These are phyloP conservation scores for Tetrapisispora pingtungensis DNA, from an alignment of 805 yeast genomes.

Conservation along the genomic window DNA sequence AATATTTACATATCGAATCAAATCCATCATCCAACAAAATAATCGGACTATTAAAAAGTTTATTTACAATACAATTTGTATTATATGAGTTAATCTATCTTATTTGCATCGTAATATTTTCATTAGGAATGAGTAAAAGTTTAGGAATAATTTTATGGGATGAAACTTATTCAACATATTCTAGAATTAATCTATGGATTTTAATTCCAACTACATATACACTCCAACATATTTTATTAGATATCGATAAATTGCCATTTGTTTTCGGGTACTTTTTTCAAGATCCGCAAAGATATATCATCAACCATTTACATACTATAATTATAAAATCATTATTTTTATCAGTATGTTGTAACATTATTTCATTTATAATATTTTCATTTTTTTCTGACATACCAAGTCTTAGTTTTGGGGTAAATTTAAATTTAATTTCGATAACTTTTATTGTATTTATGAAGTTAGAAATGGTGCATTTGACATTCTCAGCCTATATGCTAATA, in stretches of 20 bases:
- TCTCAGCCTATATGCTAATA: slow-evolving; percentile 54
- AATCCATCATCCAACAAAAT: slow-evolving; percentile 20
- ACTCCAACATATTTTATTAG: slow-evolving; percentile 41
- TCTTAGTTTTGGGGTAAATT: slow-evolving; percentile 28
- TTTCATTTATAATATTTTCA: slow-evolving; percentile 7
- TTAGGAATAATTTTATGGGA: background rate
- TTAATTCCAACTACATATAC: slow-evolving; percentile 39
- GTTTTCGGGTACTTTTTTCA: slow-evolving; percentile 31
- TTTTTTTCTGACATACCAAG: slow-evolving; percentile 12
- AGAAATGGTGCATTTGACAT: slow-evolving; percentile 50
- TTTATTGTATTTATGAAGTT: slow-evolving; percentile 33
- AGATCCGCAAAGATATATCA: slow-evolving; percentile 30
- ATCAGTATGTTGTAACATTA: slow-evolving; percentile 1
- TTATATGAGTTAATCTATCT: slow-evolving; percentile 14
- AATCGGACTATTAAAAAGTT: slow-evolving; percentile 17
- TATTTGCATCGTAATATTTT: slow-evolving; percentile 17
- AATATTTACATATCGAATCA: slow-evolving; percentile 31
- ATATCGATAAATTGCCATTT: slow-evolving; percentile 45
- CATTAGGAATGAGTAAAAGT: slow-evolving; percentile 19
- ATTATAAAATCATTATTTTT: slow-evolving; percentile 28
- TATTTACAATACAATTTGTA: slow-evolving; percentile 27
- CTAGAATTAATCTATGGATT: slow-evolving; percentile 25
- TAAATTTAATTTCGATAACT: slow-evolving; percentile 29
- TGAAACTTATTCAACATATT: background rate
- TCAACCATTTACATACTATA: slow-evolving; percentile 22